Base-by-base conservation (phyloP, 352 stramenopile species). In the Phytopythium helicoides region DNA sequence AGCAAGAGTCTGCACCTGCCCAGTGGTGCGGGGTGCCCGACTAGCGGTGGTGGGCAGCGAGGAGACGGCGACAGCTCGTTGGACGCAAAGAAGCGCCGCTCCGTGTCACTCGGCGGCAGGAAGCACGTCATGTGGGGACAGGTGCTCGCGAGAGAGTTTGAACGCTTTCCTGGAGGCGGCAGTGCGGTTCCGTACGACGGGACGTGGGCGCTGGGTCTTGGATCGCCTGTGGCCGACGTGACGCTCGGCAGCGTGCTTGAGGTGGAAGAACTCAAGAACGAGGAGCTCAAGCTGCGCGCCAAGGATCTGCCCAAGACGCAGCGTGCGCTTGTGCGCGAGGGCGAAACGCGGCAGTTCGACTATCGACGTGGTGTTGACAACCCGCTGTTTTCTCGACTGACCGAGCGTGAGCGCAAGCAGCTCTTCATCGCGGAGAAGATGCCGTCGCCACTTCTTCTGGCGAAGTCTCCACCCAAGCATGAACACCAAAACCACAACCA, bases 311-410 rank as follows among this genome's bases (percentile, higher is more conserved):
- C 80, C 21, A 89, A 86, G 58, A 63, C 67, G 49, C 72, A 88
- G 47, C 73, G 79, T 8, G 54, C 58, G 3, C 63, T 73, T 18
- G 76, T 90, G 6, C 72, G 74, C 21, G 64, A 77, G 18, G 77
- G 80, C 19, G 82, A 93, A 53, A 93, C 82, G 11, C 76, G 82
- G 9, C 82, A 93, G 56, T 93, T 93, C 36, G 82, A 93, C 60
- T 93, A 93, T 55, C 71, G 70, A 39, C 66, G 68, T n/a, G 81
- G 82, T 10, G 60, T 70, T 16, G 68, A 84, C 33, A 93, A 93
- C 40, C 82, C 82, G n/a, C 65, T 92, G n/a, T 89, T 94, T 53
- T 59, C 67, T 22, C 71, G 84, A 6, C 54, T 94, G 51, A 86
- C 51, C 18, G 84, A 94, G 48, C 54, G 68, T 9, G 77, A 92